Conservation (phyloP, 1,284 basidiomycete genomes). For the Puccinia brachypodii region DNA sequence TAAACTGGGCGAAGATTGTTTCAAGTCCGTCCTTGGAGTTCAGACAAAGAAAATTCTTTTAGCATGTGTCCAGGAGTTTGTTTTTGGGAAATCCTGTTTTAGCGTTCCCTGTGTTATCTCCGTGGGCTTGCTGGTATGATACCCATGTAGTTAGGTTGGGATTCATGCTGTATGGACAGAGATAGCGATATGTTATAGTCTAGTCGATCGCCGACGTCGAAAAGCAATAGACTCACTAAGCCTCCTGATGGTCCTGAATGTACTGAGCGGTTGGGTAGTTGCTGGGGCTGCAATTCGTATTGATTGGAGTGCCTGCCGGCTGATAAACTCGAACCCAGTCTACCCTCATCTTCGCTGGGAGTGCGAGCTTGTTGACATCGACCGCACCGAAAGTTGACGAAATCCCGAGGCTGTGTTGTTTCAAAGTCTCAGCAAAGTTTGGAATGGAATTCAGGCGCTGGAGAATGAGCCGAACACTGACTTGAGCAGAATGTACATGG, state of each 20-base stretch:
- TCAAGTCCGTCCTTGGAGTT: neutral
- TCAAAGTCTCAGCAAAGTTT: slow-evolving; percentile 15
- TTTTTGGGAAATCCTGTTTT: slow-evolving; percentile 48
- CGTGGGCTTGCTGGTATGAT: slow-evolving; percentile 36
- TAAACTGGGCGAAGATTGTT: neutral
- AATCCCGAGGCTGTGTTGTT: slow-evolving; percentile 48
- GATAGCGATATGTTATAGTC: neutral
- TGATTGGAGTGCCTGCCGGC: slow-evolving; percentile 61
- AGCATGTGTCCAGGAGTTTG: slow-evolving; percentile 44
- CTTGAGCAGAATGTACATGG: slow-evolving; percentile 55
- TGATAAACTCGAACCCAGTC: slow-evolving; percentile 50
- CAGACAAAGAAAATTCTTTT: neutral
- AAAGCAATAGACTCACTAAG: slow-evolving; percentile 36
- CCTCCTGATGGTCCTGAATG: slow-evolving; percentile 59
- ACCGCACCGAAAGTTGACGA: slow-evolving; percentile 51
- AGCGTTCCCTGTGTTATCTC: slow-evolving; percentile 27
- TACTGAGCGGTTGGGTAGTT: slow-evolving; percentile 74
- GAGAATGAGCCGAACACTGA: neutral
- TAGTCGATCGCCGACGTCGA: neutral
- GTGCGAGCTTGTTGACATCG: slow-evolving; percentile 47
- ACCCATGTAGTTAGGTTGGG: slow-evolving; percentile 60
- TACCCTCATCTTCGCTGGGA: slow-evolving; percentile 50
- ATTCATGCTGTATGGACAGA: slow-evolving; percentile 55
- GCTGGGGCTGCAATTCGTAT: slow-evolving; percentile 77
- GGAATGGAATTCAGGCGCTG: neutral